Evolutionary conservation across 768 basidiomycete species (phyloP), one percentile per base, ranked within the genome.

Genomic region (Amanita rimosa): DNA sequence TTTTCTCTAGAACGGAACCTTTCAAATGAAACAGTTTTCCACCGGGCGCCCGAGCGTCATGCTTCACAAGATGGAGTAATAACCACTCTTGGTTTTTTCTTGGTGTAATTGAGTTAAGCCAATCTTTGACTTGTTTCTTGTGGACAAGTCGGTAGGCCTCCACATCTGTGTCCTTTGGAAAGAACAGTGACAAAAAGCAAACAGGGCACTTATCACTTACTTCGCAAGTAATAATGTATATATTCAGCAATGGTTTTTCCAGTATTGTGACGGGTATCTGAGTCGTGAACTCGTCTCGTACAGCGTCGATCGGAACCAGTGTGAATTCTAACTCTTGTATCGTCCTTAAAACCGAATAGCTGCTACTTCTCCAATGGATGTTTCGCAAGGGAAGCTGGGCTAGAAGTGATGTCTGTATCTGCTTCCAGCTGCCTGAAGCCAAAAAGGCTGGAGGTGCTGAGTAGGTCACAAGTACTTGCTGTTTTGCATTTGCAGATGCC

Each of bases 71-170:
- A 55, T 96, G 85, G 6, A 95, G 70, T 52, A 98, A 85, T 48
- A 97, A 68, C 87, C 94, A 96, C 66, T 96, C 95, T 61, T 93
- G 90, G 57, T 87, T 81, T 66, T 82, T 92, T 54, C 82, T 73
- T 39, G 78, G 65, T 21, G 71, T 64, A 33, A 91, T 68, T 2
- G 72, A 61, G 2, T 71, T 69, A 51, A 89, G 83, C 96, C 96
- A 99, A 52, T 97, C 92, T 56, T 88, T 87, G 54, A 98, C 85
- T 62, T 95, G 89, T 54, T 83, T 86, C 60, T 82, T 85, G 16
- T 86, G 74, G 0, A 76, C 73, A 21, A 72, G 73, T 57, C 82
- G 83, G 70, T 99, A 99, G 3, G 72, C 68, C 41, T 98, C 92
- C 51, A 75, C 48, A 57, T 78, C 81, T 26, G 63, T 71, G 53